Percentiles rank a stretch among this genome's conserved stretches.
Conservation (phyloP, 2,329 filamentous ascomycete genomes). For the Phaeosphaeria sp. region DNA sequence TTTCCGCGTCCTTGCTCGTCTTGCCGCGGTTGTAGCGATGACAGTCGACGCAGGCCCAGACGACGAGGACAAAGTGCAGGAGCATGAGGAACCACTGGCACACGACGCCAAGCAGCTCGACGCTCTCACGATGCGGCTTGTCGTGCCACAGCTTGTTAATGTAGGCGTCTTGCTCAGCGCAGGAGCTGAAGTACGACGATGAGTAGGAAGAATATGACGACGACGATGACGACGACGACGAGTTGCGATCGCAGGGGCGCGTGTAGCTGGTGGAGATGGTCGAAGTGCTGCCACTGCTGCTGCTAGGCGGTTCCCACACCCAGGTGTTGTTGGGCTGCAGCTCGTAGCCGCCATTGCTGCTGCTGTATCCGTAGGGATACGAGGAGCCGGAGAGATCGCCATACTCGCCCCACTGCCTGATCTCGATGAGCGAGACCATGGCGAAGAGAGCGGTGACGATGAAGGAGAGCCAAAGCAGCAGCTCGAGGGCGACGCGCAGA, state of each 20-base stretch:
- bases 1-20: slow-evolving; percentile 39
- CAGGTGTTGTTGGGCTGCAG: slow-evolving; percentile 39
- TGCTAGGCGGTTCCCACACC: slow-evolving; percentile 26
- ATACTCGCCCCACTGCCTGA: slow-evolving; percentile 26
- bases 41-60: slow-evolving; percentile 49
- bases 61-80: slow-evolving; percentile 44
- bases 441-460: slow-evolving; percentile 36
- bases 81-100: slow-evolving; percentile 40
- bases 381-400: slow-evolving; percentile 17
- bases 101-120: slow-evolving; percentile 32
- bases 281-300: background rate
- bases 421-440: slow-evolving; percentile 16
- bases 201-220: background rate
- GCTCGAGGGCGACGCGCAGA: slow-evolving; percentile 41
- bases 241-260: slow-evolving; percentile 21
- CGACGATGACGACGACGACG: background rate
- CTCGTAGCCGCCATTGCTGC: slow-evolving; percentile 27
- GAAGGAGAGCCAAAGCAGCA: slow-evolving; percentile 45
- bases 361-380: background rate
- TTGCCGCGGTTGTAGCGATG: slow-evolving; percentile 28
- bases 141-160: slow-evolving; percentile 37
- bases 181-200: slow-evolving; percentile 21
- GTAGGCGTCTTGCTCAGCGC: slow-evolving; percentile 38
- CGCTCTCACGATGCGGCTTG: slow-evolving; percentile 26
- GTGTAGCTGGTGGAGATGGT: slow-evolving; percentile 14